These are phyloP conservation scores for Pueraria montana DNA, from an alignment of 306 rosid species.

Conservation along the genomic window DNA sequence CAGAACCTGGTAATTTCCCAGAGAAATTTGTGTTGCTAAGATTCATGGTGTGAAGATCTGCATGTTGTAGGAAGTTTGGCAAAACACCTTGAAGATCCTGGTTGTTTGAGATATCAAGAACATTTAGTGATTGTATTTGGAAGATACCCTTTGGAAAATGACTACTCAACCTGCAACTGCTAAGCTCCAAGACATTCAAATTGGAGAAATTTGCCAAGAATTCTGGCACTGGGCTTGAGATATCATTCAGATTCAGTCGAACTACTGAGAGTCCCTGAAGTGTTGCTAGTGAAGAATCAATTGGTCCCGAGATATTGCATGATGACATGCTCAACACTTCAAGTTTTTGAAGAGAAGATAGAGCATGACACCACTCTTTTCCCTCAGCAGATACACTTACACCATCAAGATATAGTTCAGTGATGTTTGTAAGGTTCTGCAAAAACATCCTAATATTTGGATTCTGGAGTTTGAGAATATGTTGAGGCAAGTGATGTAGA, in stretches of 20 bases:
- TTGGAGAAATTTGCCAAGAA: conserved; percentile 37
- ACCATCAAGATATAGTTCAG: conserved; percentile 56
- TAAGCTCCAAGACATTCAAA: conserved; percentile 30
- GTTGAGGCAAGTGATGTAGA: background rate
- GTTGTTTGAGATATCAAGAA: conserved; percentile 45
- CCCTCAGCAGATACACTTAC: conserved; percentile 49
- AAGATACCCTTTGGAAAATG: conserved; percentile 39
- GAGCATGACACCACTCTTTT: conserved; percentile 52
- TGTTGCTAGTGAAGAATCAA: conserved; percentile 45
- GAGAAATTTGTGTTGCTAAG: conserved; percentile 42
- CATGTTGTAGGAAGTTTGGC: conserved; percentile 41
- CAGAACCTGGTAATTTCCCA: conserved; percentile 41
- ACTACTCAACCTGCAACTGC: background rate
- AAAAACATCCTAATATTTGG: conserved; percentile 37
- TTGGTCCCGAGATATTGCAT: conserved; percentile 49
- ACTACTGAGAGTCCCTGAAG: conserved; percentile 4
- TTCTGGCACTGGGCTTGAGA: conserved; percentile 40
- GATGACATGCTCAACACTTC: conserved; percentile 46
- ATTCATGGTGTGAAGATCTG: conserved; percentile 33
- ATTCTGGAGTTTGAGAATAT: conserved; percentile 36
- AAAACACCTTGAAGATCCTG: conserved; percentile 37
- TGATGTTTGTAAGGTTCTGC: conserved; percentile 47
- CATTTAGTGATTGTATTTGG: background rate
- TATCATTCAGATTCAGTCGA: conserved; percentile 24
- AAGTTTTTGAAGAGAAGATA: conserved; percentile 31